Evolutionary conservation across 208 protist genomes (phyloP).

Genomic region (Wallacemonas collosoma): DNA sequence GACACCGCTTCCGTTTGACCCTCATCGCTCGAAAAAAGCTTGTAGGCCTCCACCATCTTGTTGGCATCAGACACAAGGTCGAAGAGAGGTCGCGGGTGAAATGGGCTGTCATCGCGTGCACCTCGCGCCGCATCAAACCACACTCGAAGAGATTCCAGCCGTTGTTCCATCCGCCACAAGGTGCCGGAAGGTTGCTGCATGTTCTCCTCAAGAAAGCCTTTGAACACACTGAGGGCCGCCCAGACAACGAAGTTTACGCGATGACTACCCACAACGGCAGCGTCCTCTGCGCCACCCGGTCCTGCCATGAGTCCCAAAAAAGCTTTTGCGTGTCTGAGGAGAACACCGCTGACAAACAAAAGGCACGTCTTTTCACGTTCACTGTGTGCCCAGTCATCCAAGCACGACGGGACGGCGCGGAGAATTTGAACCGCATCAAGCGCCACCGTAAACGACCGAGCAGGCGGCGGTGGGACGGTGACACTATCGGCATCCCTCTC

Average conservation of each 20-base stretch:
- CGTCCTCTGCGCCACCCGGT: constrained; percentile 14
- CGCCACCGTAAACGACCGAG: constrained; percentile 17
- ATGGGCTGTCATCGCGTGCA: background rate
- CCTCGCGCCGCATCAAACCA: constrained; percentile 1
- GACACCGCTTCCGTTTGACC: background rate
- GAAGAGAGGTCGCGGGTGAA: background rate
- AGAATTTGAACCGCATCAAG: constrained; percentile 34
- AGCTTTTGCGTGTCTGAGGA: constrained; percentile 24
- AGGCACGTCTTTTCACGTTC: constrained; percentile 11
- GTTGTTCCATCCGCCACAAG: background rate
- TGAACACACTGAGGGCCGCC: constrained; percentile 24
- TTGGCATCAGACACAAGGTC: background rate
- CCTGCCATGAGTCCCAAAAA: constrained; percentile 28
- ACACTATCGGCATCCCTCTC: background rate
- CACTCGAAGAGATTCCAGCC: background rate
- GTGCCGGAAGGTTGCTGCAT: background rate
- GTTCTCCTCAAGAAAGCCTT: constrained; percentile 12
- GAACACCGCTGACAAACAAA: constrained; percentile 21
- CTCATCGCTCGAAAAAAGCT: background rate
- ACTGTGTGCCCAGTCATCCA: constrained; percentile 1
- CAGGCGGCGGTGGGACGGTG: background rate
- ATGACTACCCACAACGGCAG: constrained; percentile 21
- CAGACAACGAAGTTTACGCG: constrained; percentile 59
- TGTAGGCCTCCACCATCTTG: background rate
- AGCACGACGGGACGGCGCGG: constrained; percentile 26